Base-by-base conservation (phyloP, 768 basidiomycete genomes). In the Mrakia hoshinonis region DNA sequence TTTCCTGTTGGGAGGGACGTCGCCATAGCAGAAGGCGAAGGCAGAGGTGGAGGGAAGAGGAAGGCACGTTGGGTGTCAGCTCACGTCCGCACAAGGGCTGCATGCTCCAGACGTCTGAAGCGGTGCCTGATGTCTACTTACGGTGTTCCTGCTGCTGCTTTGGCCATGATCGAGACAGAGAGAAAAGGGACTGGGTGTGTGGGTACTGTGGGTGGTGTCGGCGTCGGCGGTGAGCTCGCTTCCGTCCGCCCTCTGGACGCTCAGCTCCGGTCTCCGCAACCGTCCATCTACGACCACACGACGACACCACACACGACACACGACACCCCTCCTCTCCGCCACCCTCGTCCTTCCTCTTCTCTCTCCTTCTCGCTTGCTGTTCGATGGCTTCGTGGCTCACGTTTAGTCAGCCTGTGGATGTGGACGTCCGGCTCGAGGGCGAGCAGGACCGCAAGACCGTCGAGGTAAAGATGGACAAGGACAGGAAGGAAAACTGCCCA, bases 391-490 rank as follows among this genome's bases (percentile, higher is more conserved):
- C 89, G 3, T 94, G 90, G 81, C 95, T 96, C 83, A 75, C 75
- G 62, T 96, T 96, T 79, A 89, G 89, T 9, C 54, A 75, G 29
- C 90, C 92, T 2, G 86, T 98, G 73, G 94, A 97, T 76, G 84
- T 97, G 20, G 92, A 96, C 78, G 82, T 99, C 77, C 88, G 88
- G 77, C 84, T 98, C 39, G 87, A 90, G 60, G 89, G 86, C 46
- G 93, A 97, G 78, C 91, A 96, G 46, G 81, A 86, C 55, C 84
- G 94, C 73, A 93, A 92, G 79, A 88, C 90, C 74, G 87, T 95
- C 3, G 95, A 97, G 58, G 84, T 89, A 75, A 96, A 96, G 81
- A 83, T 84, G 36, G 92, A 94, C 74, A 93, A 94, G 81, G 93
- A 95, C 58, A 87, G 89, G 79, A 83, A 83, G 71, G 84, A 88